Base-by-base conservation (phyloP, 805 yeast genomes). In the Limtongia smithiae region DNA sequence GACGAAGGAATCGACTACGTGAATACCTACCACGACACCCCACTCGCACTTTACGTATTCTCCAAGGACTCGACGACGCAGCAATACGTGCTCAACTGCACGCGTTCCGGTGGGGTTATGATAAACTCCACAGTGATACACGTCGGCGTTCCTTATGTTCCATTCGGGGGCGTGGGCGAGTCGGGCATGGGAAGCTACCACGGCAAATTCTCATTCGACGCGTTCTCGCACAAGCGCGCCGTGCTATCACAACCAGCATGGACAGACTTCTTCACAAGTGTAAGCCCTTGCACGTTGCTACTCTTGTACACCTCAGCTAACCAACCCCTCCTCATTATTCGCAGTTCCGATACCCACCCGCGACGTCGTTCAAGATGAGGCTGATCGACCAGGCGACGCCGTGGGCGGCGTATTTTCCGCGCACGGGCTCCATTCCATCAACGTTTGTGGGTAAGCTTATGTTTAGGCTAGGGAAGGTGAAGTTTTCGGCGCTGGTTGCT, bases 91-190 rank as follows among this genome's bases (percentile, higher is more conserved):
- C 67, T 75, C 49, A 64, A 68, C 3, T 61, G 71, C 8, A 69
- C 87, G 21, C 76, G 94, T 62, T 82, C 93, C 0, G 96, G 96
- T 24, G 83, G 79, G 3, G 71, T 80, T 12, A 65, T 79, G 40
- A 70, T 85, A 53, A 87, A 88, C 63, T 96, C 89, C 57, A 74
- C 81, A 0, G 44, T 87, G 41, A 53, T 85, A 60, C 95, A 88
- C 55, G 87, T 79, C 37, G 90, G 80, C 0, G 73, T 84, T 45
- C 50, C 73, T 5, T 73, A 74, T 41, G 78, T 86, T 2, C 97
- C 97, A 22, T 91, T 90, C 68, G 97, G 97, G 30, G 97, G 97
- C 21, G 70, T 90, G 48, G 96, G 97, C 12, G 64, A 64, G 14
- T 86, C 96, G 0, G 97, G 97, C 1, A 70, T 72, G 50, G 97